Percentiles rank a stretch among this genome's conserved stretches.
Evolutionary conservation across 202 grass and related monocot species (phyloP).

Genomic region (Brachypodium distachyon): DNA sequence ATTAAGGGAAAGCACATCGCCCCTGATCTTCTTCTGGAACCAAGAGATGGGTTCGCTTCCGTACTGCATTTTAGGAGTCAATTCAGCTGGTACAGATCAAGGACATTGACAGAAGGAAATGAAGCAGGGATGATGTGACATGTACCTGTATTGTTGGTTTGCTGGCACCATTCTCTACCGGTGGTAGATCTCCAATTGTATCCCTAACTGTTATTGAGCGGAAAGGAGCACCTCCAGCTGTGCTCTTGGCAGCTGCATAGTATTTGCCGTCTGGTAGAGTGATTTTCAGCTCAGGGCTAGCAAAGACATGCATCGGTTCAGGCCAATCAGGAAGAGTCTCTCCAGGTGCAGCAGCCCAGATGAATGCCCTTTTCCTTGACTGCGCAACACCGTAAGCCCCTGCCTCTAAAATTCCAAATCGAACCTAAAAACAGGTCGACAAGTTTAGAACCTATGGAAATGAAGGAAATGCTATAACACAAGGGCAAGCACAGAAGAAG

Average conservation of each 20-base stretch:
- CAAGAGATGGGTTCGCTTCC: constrained; percentile 45
- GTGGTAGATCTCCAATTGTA: constrained; percentile 54
- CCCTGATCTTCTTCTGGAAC: constrained; percentile 73
- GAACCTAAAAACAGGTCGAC: constrained; percentile 37
- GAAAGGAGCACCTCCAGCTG: constrained; percentile 61
- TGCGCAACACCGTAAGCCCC: constrained; percentile 64
- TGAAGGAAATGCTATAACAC: background rate
- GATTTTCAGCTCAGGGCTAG: constrained; percentile 54
- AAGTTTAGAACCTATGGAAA: background rate
- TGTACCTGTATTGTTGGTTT: constrained; percentile 46
- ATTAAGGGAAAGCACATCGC: constrained; percentile 15
- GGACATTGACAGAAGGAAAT: background rate
- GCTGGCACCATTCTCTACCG: constrained; percentile 53
- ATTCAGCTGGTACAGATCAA: background rate
- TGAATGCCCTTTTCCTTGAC: constrained; percentile 74
- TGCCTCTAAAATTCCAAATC: constrained; percentile 76
- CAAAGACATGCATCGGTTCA: constrained; percentile 67
- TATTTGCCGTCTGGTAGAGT: constrained; percentile 24
- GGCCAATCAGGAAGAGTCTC: constrained; percentile 72
- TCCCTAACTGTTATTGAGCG: constrained; percentile 54
- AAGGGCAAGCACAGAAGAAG: background rate
- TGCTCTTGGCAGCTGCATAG: constrained; percentile 46
- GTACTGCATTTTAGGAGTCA: constrained; percentile 29
- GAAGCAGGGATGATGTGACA: background rate
- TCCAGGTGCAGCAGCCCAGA: constrained; percentile 54